Base-by-base conservation (phyloP, 106 monocot genomes). In the Dioscorea alata region DNA sequence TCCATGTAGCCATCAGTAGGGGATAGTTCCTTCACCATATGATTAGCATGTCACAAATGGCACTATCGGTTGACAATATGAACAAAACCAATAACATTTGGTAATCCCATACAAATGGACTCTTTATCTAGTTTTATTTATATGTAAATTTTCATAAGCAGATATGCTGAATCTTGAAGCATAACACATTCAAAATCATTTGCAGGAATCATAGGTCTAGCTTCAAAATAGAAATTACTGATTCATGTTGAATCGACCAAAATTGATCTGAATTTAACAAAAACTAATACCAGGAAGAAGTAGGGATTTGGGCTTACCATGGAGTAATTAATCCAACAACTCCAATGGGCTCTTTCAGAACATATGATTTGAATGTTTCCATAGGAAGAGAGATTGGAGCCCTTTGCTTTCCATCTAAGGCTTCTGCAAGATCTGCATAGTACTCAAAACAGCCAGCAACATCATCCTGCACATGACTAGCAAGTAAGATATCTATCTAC, bases 391-490 rank as follows among this genome's bases (percentile, higher is more conserved):
- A 79, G 60, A 99, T 13, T 21, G 93, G 93, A 60, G 83, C 65
- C 60, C 82, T 85, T 79, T 90, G 87, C 73, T 84, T 99, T 75
- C 59, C 65, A 72, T 93, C 99, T 49, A 99, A 81, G 51, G 79
- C 83, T 74, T 99, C 93, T 20, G 75, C 99, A 79, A 93, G 93
- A 77, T 88, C 99, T 35, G 99, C 99, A 78, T 83, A 99, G 76
- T 85, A 99, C 70, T 99, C 99, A 74, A 99, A 99, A 58, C 99
- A 99, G 8, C 79, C 90, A 79, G 90, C 93, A 81, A 93, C 99
- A 82, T 99, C 99, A 79, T 99, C 99, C 99, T 99, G 79, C 12
- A 72, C 53, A 49, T 50, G 18, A 21, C 71, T 72, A 63, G 35
- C 19, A 23, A 12, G 61, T 14, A 60, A 31, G 13, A 10, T 22